These are phyloP conservation scores for Pestalotiopsis sp. DNA, from an alignment of 2,329 filamentous ascomycete species.

Conservation along the genomic window DNA sequence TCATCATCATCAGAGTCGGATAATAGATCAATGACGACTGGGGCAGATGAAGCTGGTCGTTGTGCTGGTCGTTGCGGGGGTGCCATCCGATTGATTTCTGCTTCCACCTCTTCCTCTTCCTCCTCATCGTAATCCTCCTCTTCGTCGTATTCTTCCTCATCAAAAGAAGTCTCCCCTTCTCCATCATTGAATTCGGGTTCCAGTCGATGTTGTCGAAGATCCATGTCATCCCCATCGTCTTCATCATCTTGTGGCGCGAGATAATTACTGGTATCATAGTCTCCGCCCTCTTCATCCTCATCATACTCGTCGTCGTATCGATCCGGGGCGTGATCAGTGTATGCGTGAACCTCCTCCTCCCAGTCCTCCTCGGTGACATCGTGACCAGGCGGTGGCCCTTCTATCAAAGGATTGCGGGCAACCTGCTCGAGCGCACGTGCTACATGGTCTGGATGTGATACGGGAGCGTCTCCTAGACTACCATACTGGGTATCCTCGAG, in stretches of 20 bases:
- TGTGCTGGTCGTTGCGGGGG: slow-evolving; percentile 9
- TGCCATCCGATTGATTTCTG: slow-evolving; percentile 11
- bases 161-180: slow-evolving; percentile 21
- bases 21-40: slow-evolving; percentile 28
- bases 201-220: slow-evolving; percentile 24
- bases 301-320: slow-evolving; percentile 34
- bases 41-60: slow-evolving; percentile 16
- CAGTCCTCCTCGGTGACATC: slow-evolving; percentile 21
- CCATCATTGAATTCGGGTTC: slow-evolving; percentile 31
- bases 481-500: not conserved
- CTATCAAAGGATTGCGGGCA: slow-evolving; percentile 20
- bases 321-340: slow-evolving; percentile 28
- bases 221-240: slow-evolving; percentile 33
- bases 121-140: slow-evolving; percentile 16
- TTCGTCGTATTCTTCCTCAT: slow-evolving; percentile 22
- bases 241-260: slow-evolving; percentile 32
- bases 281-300: slow-evolving; percentile 32
- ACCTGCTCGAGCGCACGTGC: not conserved
- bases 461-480: not conserved
- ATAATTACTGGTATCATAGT: slow-evolving; percentile 34
- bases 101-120: slow-evolving; percentile 18
- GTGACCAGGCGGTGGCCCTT: slow-evolving; percentile 13
- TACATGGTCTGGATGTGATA: not conserved
- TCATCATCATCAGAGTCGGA: slow-evolving; percentile 29
- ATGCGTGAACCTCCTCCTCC: slow-evolving; percentile 30